Evolutionary conservation across 1,284 basidiomycete genomes (phyloP).

Genomic region (Laetiporus sulphureus): DNA sequence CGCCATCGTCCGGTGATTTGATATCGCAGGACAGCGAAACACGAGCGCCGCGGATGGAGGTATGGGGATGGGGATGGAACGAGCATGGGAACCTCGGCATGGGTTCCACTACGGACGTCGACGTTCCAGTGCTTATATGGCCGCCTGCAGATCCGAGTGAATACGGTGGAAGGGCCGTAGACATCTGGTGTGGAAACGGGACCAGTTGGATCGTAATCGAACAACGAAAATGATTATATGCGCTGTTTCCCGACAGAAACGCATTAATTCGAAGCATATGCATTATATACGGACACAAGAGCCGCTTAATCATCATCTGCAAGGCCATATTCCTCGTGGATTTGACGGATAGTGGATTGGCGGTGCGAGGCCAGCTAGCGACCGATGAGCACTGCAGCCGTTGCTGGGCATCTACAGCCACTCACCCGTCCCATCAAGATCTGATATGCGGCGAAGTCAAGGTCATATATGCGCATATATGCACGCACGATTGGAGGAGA

Average conservation of each 20-base stretch:
- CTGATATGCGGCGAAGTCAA: too few relatives aligned
- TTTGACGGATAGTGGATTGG: background rate
- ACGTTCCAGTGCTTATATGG: conserved; percentile 48
- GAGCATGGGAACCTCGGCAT: conserved; percentile 88
- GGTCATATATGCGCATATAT: too few relatives aligned
- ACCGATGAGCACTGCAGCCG: background rate
- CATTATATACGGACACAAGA: background rate
- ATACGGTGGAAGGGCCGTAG: conserved; percentile 12
- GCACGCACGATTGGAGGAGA: too few relatives aligned
- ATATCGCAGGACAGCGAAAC: background rate
- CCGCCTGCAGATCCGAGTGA: conserved; percentile 19
- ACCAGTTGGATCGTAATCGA: conserved; percentile 60
- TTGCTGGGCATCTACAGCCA: background rate
- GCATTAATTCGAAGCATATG: background rate
- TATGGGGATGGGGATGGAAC: conserved; percentile 93
- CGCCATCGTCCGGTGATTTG: background rate
- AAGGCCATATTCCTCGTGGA: background rate
- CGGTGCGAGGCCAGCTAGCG: background rate
- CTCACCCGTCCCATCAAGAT: background rate
- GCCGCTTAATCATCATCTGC: background rate
- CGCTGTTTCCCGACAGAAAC: background rate
- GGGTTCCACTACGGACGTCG: conserved; percentile 49
- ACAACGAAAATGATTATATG: background rate
- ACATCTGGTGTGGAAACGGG: conserved; percentile 65
- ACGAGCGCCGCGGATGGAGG: conserved; percentile 25